These are phyloP conservation scores for Aspergillus pseudoviridinutans DNA, from an alignment of 2,329 filamentous ascomycete species.

Conservation along the genomic window DNA sequence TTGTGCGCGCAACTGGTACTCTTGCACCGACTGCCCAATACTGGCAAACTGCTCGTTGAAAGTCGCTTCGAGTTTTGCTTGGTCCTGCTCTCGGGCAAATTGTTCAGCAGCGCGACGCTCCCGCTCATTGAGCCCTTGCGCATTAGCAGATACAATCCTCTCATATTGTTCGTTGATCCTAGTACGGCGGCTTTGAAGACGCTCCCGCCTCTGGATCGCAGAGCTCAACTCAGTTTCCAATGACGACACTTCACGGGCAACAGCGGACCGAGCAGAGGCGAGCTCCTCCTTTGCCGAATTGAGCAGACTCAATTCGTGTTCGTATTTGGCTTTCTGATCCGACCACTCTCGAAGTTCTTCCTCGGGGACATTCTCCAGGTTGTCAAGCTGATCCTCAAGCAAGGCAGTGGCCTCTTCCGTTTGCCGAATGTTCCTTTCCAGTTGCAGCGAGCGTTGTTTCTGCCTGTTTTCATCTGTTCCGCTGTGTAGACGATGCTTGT, in stretches of 20 bases:
- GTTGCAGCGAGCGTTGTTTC: constrained; percentile 58
- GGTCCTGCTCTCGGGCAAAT: constrained; percentile 44
- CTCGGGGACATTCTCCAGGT: constrained; percentile 54
- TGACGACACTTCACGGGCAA: constrained; percentile 49
- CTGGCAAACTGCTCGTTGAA: constrained; percentile 42
- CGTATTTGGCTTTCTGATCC: constrained; percentile 51
- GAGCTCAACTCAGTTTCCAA: constrained; percentile 52
- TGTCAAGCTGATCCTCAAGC: constrained; percentile 52
- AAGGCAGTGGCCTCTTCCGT: constrained; percentile 59
- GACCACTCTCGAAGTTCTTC: constrained; percentile 53
- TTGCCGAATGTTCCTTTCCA: constrained; percentile 60
- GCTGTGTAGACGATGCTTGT: constrained; percentile 55
- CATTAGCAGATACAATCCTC: constrained; percentile 55
- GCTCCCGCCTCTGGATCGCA: constrained; percentile 55
- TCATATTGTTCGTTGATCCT: constrained; percentile 61
- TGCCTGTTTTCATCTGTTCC: constrained; percentile 60
- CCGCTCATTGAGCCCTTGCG: constrained; percentile 54
- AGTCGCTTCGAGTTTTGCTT: constrained; percentile 40
- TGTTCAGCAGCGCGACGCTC: constrained; percentile 48
- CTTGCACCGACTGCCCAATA: constrained; percentile 41
- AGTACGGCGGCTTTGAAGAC: constrained; percentile 53
- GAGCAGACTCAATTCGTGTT: constrained; percentile 51
- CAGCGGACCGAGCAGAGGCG: constrained; percentile 47
- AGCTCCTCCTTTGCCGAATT: constrained; percentile 50
- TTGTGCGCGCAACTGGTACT: constrained; percentile 40